Base-by-base conservation (phyloP, 371 early-diverging fungal species). In the Zychaea mexicana region DNA sequence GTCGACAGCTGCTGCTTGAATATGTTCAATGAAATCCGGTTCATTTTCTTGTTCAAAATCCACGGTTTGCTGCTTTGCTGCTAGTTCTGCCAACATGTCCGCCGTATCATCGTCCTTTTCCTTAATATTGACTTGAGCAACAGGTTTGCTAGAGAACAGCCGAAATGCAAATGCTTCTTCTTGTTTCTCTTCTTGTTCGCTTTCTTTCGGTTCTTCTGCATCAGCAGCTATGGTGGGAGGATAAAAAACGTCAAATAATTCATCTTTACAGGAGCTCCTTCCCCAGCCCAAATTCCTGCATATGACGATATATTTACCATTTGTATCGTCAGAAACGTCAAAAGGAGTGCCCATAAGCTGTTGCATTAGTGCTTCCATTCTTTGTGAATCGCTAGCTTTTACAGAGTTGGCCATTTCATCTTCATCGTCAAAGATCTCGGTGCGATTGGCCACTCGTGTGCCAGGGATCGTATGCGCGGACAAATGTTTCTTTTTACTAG, bases 41-140 rank as follows among this genome's bases (percentile, higher is more conserved):
- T 76, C 75, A n/a, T 52, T 69, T 60, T 81, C 78, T 30, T 39
- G 21, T 26, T 81, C 78, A 57, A 73, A 71, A 26, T 79, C 80
- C 15, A 71, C 66, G 0, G 59, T 53, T 60, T 70, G 77, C 47
- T 73, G 71, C 22, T 66, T 64, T 15, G 61, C 57, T 13, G 42
- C 57, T n/a, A 47, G n/a, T 36, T 54, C 57, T 31, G 69, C 65
- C 22, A 74, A 57, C 39, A 60, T 52, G 26, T 70, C 63, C 45
- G 66, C 69, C 7, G 67, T 55, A 30, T 68, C 61, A 22, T 73
- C 71, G 33, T 68, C 71, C 27, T 57, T 61, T 26, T 70, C 77
- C 5, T 61, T 62, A 52, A 81, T 70, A 26, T 58, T 70, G 0
- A 81, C 75, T 32, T 68, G 65, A 2, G 78, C 60, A 36, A 78